Conservation (phyloP, 108 stramenopile genomes). For the Nannochloropsis gaditana region DNA sequence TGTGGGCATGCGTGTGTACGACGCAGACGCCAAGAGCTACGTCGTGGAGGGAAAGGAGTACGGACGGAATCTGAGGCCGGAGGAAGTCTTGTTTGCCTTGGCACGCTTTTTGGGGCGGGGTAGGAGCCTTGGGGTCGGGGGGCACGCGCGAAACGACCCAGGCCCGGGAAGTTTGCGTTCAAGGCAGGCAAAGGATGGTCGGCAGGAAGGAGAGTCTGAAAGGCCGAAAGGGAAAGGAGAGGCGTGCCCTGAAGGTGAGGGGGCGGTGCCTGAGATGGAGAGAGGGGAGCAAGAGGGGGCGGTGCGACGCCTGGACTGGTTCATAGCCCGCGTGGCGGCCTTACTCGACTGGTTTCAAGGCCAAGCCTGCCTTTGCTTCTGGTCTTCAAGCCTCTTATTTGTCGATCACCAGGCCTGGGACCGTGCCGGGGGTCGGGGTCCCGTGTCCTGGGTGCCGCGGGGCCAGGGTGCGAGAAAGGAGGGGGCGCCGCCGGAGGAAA, state of each 20-base stretch:
- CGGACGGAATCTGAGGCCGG: not conserved
- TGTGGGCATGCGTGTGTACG: not conserved
- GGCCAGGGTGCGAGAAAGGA: not conserved
- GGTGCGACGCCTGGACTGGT: not conserved
- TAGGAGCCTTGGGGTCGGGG: slow-evolving; percentile 11
- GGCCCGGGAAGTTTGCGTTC: not conserved
- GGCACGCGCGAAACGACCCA: not conserved
- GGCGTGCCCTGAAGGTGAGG: too few species aligned
- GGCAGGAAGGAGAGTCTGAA: too few species aligned
- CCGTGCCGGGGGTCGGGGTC: too few species aligned
- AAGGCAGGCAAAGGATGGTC: too few species aligned
- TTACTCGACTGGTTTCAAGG: not conserved
- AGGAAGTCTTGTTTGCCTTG: not conserved
- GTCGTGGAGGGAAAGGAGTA: not conserved
- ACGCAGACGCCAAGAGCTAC: not conserved
- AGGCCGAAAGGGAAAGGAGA: too few species aligned
- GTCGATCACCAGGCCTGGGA: not conserved
- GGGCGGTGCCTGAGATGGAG: not conserved
- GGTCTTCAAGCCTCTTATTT: not conserved
- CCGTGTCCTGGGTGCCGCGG: too few species aligned
- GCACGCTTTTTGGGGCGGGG: not conserved
- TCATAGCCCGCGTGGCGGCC: not conserved
- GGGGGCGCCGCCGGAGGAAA: not conserved
- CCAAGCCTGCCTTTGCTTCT: not conserved
- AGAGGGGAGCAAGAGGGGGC: not conserved